phyloP scores from a whole-genome alignment of 495 filamentous ascomycete genomes.

The Schizothecium vesticola region DNA sequence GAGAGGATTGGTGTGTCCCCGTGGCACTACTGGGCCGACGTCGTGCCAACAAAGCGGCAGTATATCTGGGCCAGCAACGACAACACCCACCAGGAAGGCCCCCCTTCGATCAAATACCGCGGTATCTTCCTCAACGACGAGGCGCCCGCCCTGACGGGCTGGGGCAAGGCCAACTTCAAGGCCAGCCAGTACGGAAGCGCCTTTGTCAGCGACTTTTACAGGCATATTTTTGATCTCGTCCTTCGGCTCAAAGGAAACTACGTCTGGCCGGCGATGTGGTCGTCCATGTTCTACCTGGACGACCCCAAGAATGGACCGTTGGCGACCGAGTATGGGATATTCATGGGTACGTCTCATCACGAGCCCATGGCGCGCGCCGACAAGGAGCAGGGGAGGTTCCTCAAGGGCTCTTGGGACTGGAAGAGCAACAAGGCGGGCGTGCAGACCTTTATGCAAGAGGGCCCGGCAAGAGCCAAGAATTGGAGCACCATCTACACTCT shows the following conservation, averaged over 20 bases:
- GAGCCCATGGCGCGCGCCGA: constrained; percentile 60
- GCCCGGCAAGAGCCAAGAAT: constrained; percentile 48
- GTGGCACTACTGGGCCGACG: constrained; percentile 63
- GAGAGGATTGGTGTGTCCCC: constrained; percentile 61
- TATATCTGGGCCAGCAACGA: constrained; percentile 46
- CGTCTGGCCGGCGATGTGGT: constrained; percentile 65
- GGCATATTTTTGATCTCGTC: constrained; percentile 58
- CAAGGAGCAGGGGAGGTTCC: constrained; percentile 53
- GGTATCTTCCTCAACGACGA: constrained; percentile 72
- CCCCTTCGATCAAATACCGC: constrained; percentile 58
- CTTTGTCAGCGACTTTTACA: constrained; percentile 57
- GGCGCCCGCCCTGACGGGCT: constrained; percentile 56
- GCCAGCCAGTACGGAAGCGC: constrained; percentile 39
- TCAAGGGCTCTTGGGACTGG: constrained; percentile 54
- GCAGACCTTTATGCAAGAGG: constrained; percentile 49
- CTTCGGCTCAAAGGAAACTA: constrained; percentile 59
- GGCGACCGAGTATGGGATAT: constrained; percentile 59
- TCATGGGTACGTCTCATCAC: constrained; percentile 59
- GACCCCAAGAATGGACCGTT: constrained; percentile 53
- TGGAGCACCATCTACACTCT: constrained; percentile 56
- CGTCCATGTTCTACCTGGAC: constrained; percentile 57
- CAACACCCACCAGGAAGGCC: constrained; percentile 40
- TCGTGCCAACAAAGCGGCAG: constrained; percentile 41
- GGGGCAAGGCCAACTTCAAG: constrained; percentile 40
- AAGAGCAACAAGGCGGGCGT: constrained; percentile 51